phyloP scores from a whole-genome alignment of 2,329 filamentous ascomycete genomes.

The Colletotrichum sidae region DNA sequence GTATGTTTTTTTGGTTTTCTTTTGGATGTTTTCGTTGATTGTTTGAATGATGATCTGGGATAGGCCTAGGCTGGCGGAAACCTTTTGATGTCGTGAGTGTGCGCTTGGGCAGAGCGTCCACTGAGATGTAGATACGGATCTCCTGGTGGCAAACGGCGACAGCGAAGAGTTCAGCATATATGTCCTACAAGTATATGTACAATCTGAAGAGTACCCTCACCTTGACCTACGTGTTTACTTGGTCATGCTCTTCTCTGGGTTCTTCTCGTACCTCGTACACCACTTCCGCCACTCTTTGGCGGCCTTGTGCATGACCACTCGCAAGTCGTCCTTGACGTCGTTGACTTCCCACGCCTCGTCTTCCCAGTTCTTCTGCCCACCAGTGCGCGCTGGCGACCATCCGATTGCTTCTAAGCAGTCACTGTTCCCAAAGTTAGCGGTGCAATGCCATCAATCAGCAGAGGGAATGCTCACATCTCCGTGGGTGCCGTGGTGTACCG shows the following conservation, averaged over 20 bases:
- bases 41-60: too few relatives aligned
- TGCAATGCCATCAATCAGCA: background rate
- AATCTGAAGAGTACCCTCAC: background rate
- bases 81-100: too few relatives aligned
- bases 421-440: conserved; percentile 1
- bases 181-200: too few relatives aligned
- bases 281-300: conserved; percentile 35
- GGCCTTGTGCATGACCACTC: conserved; percentile 31
- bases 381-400: conserved; percentile 21
- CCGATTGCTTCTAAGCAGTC: conserved; percentile 32
- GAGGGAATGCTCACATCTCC: conserved; percentile 20
- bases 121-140: background rate
- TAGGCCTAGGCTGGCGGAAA: too few relatives aligned
- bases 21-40: too few relatives aligned
- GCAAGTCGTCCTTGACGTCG: conserved; percentile 32
- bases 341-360: conserved; percentile 33
- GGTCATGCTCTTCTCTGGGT: conserved; percentile 30
- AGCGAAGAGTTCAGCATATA: too few relatives aligned
- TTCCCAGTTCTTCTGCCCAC: conserved; percentile 33
- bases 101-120: too few relatives aligned
- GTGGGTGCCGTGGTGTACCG: conserved; percentile 28
- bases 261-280: conserved; percentile 31
- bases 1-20: too few relatives aligned
- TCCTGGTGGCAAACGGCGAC: too few relatives aligned
- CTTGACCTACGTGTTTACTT: conserved; percentile 11